Percentiles rank a stretch among this genome's conserved stretches.
Evolutionary conservation across 2,329 filamentous ascomycete genomes (phyloP).

Genomic region (Graphilbum fragrans): DNA sequence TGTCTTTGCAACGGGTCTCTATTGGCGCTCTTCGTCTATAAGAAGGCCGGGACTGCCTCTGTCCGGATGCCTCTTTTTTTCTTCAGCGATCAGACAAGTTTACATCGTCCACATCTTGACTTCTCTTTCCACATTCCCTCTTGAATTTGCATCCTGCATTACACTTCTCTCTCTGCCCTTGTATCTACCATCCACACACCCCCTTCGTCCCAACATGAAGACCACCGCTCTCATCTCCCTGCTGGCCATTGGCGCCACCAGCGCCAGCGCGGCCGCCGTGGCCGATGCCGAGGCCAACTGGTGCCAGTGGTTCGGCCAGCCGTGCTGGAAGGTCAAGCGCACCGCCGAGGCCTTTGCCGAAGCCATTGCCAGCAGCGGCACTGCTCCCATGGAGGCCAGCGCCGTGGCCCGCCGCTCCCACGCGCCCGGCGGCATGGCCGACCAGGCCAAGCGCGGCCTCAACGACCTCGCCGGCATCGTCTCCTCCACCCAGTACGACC

Average conservation of each 20-base stretch:
- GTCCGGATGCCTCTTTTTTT: not conserved
- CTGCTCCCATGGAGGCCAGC: not conserved
- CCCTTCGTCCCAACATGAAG: slow-evolving; percentile 8
- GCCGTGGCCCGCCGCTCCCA: slow-evolving; percentile 8
- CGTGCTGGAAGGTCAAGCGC: slow-evolving; percentile 12
- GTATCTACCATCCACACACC: not conserved
- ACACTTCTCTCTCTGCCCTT: not conserved
- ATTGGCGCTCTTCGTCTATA: not conserved
- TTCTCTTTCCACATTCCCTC: not conserved
- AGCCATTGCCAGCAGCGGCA: slow-evolving; percentile 2
- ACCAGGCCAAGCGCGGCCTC: slow-evolving; percentile 11
- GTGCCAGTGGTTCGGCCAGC: slow-evolving; percentile 8
- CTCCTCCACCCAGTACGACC: slow-evolving; percentile 11
- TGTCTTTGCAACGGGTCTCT: no score
- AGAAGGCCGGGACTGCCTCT: not conserved
- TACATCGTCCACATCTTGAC: not conserved
- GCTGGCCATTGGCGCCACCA: slow-evolving; percentile 9
- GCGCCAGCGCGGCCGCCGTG: slow-evolving; percentile 8
- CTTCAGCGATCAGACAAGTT: not conserved
- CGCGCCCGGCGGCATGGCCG: slow-evolving; percentile 7
- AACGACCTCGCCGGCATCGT: slow-evolving; percentile 11
- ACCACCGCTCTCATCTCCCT: slow-evolving; percentile 8
- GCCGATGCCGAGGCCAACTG: slow-evolving; percentile 8
- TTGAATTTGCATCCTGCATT: not conserved
- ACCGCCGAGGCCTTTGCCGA: slow-evolving; percentile 7